Evolutionary conservation across 345 rosid genomes (phyloP).

Genomic region (Hibiscus tridactylites): DNA sequence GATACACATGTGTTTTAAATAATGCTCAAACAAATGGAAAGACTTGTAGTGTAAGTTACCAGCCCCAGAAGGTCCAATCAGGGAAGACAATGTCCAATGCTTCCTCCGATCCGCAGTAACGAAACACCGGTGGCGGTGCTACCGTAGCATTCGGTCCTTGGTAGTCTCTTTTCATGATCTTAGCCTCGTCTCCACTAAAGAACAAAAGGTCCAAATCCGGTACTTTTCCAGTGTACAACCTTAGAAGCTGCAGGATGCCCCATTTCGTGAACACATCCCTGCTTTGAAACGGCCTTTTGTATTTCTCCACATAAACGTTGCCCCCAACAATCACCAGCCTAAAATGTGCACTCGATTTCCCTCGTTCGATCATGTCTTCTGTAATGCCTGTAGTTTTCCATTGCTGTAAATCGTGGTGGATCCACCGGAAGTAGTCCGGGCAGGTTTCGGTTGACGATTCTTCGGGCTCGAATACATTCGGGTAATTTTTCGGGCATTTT

Average conservation of each 20-base stretch:
- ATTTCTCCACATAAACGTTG: constrained; percentile 44
- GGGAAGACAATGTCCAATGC: constrained; percentile 50
- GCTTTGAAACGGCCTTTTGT: constrained; percentile 38
- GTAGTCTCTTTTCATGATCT: constrained; percentile 25
- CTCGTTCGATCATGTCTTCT: constrained; percentile 39
- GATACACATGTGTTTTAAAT: too few species aligned
- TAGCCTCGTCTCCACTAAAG: constrained; percentile 35
- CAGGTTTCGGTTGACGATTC: constrained; percentile 20
- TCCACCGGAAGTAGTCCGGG: constrained; percentile 69
- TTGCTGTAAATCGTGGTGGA: constrained; percentile 41
- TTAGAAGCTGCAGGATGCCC: constrained; percentile 64
- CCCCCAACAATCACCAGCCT: constrained; percentile 43
- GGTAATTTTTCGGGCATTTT: constrained; percentile 27
- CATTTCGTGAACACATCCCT: constrained; percentile 59
- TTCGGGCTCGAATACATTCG: constrained; percentile 8
- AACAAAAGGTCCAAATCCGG: constrained; percentile 64
- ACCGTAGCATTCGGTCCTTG: constrained; percentile 17
- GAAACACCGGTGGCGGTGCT: constrained; percentile 57
- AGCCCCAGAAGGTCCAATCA: constrained; percentile 81
- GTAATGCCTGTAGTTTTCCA: constrained; percentile 55
- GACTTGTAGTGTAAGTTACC: constrained; percentile 25
- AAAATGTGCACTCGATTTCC: constrained; percentile 32
- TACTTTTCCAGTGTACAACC: constrained; percentile 57
- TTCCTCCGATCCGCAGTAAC: constrained; percentile 45
- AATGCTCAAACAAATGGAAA: too few species aligned